Evolutionary conservation across 179 eudicot genomes (phyloP), one percentile per base, ranked within the genome.

Genomic region (Pouteria campechiana): DNA sequence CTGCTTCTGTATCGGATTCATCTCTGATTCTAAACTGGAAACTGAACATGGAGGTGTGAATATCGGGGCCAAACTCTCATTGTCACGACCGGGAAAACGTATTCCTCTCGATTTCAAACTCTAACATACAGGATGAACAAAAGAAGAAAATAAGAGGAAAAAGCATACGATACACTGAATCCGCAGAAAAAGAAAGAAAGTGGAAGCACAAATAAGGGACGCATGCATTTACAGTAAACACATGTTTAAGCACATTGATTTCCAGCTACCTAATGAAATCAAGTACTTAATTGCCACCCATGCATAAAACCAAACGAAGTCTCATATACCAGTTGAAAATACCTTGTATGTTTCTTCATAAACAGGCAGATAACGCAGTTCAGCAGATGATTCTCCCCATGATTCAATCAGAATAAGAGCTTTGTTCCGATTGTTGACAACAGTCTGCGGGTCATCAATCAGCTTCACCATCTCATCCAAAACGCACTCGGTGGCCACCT

Each of bases 291-390:
- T n/a, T n/a, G n/a, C n/a, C n/a, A n/a, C n/a, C n/a, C n/a, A n/a
- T n/a, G n/a, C n/a, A n/a, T n/a, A n/a, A n/a, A n/a, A n/a, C n/a
- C n/a, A n/a, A n/a, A n/a, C n/a, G n/a, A n/a, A n/a, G n/a, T n/a
- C n/a, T n/a, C n/a, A n/a, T n/a, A n/a, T n/a, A n/a, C n/a, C n/a
- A n/a, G n/a, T n/a, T n/a, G n/a, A n/a, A 24, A 3, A 20, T 69
- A 90, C 98, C 96, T 90, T 90, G 77, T 90, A 90, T 14, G 98
- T 86, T 67, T 90, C 94, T 66, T 90, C 98, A 63, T 63, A 90
- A 41, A 90, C 98, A 64, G 98, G 98, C 64, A 90, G 61, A 57
- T 81, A 90, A 20, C 94, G 82, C 17, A 90, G 92, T 78, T 90
- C 98, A 45, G 72, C 50, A 12, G 96, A 69, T 17, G 96, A 86